These are phyloP conservation scores for Emmonsiellopsis sp. DNA, from an alignment of 2,329 filamentous ascomycete species.

Conservation along the genomic window DNA sequence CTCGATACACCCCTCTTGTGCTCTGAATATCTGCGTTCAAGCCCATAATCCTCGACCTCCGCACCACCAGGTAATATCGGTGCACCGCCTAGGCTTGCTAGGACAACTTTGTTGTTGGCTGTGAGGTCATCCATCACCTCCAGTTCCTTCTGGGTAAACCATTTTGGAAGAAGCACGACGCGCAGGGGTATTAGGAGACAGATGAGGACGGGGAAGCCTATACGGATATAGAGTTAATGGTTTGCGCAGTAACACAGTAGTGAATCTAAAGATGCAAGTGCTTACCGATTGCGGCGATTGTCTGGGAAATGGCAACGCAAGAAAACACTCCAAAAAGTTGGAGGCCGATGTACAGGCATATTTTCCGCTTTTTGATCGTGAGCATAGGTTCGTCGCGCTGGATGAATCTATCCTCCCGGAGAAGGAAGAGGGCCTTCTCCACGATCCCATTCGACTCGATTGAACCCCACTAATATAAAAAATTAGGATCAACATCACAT, in stretches of 20 bases:
- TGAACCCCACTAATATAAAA: conserved; percentile 30
- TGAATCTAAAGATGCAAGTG: background rate
- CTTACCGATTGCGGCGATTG: conserved; percentile 46
- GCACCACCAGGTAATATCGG: conserved; percentile 30
- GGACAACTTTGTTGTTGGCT: conserved; percentile 44
- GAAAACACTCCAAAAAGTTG: conserved; percentile 45
- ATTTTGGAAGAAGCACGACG: conserved; percentile 41
- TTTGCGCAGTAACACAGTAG: no score
- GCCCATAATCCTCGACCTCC: conserved; percentile 13
- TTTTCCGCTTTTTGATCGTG: conserved; percentile 35
- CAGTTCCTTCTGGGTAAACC: conserved; percentile 43
- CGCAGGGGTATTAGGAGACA: conserved; percentile 47
- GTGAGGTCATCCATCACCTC: conserved; percentile 46
- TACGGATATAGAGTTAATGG: background rate
- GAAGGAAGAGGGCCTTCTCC: conserved; percentile 42
- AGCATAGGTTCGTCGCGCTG: conserved; percentile 40
- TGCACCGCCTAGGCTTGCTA: conserved; percentile 44
- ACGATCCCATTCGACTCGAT: conserved; percentile 48
- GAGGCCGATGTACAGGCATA: conserved; percentile 43
- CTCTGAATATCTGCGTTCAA: conserved; percentile 15
- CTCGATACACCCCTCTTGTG: conserved; percentile 13
- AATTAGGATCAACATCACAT: background rate
- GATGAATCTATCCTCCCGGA: conserved; percentile 39
- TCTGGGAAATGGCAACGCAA: conserved; percentile 51
- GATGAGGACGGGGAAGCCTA: conserved; percentile 50